phyloP scores from a whole-genome alignment of 768 basidiomycete species.

The Infundibulicybe gibba region DNA sequence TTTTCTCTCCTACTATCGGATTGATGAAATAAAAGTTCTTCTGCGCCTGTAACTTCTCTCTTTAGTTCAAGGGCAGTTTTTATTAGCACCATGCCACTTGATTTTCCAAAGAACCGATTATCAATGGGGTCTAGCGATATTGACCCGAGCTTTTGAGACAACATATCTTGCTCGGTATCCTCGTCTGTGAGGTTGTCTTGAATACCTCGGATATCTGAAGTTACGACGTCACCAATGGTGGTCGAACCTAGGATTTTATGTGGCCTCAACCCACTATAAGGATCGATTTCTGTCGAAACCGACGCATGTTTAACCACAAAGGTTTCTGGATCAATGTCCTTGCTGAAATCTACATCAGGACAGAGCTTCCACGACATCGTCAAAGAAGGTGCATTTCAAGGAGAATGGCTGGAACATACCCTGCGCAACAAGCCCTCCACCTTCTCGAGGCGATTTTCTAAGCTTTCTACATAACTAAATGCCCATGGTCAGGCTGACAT shows the following conservation, averaged over 20 bases:
- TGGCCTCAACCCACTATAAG: background rate
- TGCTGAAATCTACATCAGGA: constrained; percentile 59
- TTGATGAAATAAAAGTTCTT: constrained; percentile 10
- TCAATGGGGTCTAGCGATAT: constrained; percentile 30
- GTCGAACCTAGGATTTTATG: constrained; percentile 5
- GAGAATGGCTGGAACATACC: constrained; percentile 14
- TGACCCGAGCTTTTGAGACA: constrained; percentile 31
- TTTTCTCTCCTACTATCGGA: constrained; percentile 12
- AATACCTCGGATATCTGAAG: constrained; percentile 28
- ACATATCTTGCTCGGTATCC: constrained; percentile 25
- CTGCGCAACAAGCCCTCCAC: constrained; percentile 54
- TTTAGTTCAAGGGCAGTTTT: constrained; percentile 57
- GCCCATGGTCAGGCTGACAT: background rate
- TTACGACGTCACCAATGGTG: constrained; percentile 21
- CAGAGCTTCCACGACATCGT: constrained; percentile 28
- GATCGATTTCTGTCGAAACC: too few species aligned
- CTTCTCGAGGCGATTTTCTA: constrained; percentile 58
- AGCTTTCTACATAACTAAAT: constrained; percentile 51
- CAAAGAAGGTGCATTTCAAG: background rate
- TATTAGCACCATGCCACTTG: constrained; percentile 51
- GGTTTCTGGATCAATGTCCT: constrained; percentile 41
- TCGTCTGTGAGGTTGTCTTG: constrained; percentile 24
- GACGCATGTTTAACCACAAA: background rate
- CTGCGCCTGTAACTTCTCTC: constrained; percentile 45
- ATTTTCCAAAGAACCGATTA: constrained; percentile 52